A percentile compares a stretch with the other conserved stretches of the same genome.
phyloP scores from a whole-genome alignment of 2,329 filamentous ascomycete genomes.

The Penicillium sp. region DNA sequence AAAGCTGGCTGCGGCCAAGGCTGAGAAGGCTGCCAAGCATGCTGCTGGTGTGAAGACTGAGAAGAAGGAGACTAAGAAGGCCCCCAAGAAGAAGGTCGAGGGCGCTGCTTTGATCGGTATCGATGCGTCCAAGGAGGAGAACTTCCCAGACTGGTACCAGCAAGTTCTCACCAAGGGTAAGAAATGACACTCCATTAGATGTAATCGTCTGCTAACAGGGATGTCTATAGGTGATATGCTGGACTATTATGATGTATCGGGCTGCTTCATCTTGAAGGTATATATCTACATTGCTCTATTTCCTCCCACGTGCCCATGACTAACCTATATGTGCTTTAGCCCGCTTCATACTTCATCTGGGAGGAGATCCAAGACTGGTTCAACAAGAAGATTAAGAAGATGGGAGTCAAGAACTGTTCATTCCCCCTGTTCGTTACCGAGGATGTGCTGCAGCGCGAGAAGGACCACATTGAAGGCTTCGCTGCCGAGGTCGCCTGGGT shows the following conservation, averaged over 20 bases:
- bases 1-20: constrained; percentile 48
- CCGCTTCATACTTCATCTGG: constrained; percentile 68
- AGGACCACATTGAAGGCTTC: constrained; percentile 98
- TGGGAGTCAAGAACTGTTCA: constrained; percentile 93
- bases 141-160: constrained; percentile 96
- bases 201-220: neutral
- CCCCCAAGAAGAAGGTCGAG: constrained; percentile 58
- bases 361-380: constrained; percentile 63
- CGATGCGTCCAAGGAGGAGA: constrained; percentile 78
- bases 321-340: constrained; percentile 41
- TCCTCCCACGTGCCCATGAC: constrained; percentile 10
- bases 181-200: constrained; percentile 35
- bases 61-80: constrained; percentile 39
- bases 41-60: constrained; percentile 42
- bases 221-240: constrained; percentile 25
- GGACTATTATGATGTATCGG: constrained; percentile 78
- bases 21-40: constrained; percentile 26
- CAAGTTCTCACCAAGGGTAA: constrained; percentile 96
- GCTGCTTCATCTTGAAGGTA: constrained; percentile 90
- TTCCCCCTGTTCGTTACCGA: constrained; percentile 95
- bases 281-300: constrained; percentile 1
- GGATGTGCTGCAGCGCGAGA: constrained; percentile 83
- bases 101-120: constrained; percentile 77
- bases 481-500: constrained; percentile 67
- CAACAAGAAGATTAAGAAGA: constrained; percentile 73